Evolutionary conservation across 2,329 filamentous ascomycete species (phyloP), one percentile per base, ranked within the genome.

Genomic region (Apiospora aurea): DNA sequence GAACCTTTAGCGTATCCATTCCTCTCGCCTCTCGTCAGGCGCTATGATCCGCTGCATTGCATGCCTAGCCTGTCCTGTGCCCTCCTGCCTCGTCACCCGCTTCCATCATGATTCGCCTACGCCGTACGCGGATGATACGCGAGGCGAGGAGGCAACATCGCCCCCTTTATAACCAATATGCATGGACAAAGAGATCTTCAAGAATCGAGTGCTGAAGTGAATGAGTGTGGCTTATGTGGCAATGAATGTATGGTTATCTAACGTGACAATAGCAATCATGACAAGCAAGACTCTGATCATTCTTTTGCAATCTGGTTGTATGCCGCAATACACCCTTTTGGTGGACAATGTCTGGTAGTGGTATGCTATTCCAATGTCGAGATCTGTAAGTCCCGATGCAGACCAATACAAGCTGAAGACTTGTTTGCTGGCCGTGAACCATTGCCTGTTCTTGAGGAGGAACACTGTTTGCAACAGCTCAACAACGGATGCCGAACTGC

Each of bases 101-200:
- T n/a, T 38, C 29, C 53, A 38, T 64, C 57, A 64, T 41, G 29
- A 41, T 18, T 18, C 41, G 57, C 6, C 57, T 64, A 64, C 57
- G 57, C 57, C 34, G 34, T n/a, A 64, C 57, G 57, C 57, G 41
- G 29, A 34, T 18, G 53, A 61, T 29, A 61, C 29, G 53, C 53
- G 38, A 61, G 29, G 29, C 53, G 7, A 38, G 16, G 53, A 41
- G 53, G 29, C 53, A 38, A 38, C 11, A 38, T 38, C 18, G 53
- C 53, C 53, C 53, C 29, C 21, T n/a, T 13, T 61, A 7, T 18
- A 61, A 6, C 51, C 18, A 34, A 10, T 10, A 49, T 49, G 46
- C 21, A n/a, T 21, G n/a, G 6, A 38, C 7, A 38, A 38, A 38
- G 34, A 6, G 10, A 11, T 13, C 13, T 43, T 0, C 13, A 14